Evolutionary conservation across 768 basidiomycete species (phyloP), one percentile per base, ranked within the genome.

Genomic region (Lentinula sp.): DNA sequence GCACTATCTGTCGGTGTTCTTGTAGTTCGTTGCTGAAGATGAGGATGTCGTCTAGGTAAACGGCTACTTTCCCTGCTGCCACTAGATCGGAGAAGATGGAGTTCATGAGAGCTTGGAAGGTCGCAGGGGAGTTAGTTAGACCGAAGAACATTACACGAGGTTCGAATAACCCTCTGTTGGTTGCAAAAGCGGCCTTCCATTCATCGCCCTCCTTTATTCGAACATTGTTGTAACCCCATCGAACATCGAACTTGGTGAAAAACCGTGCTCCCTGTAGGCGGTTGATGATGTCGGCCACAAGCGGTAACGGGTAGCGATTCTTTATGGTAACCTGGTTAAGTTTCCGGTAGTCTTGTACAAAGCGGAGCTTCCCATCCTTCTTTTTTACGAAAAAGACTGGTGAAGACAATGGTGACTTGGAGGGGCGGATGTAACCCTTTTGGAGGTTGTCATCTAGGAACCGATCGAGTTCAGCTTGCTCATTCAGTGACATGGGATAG

Each of bases 121-220:
- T 74, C 8, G 66, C 61, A 7, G 68, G 66, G 31, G 77, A 66
- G 52, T 79, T 76, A 46, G 65, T 67, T 5, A 74, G 55, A 0
- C 75, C 74, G 39, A 75, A 77, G 57, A 73, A 78, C 76, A 81
- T 80, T 4, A 81, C 76, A 1, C 68, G 61, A 3, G 69, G 74
- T 70, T 82, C 73, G 56, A 72, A 79, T 0, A 73, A 63, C 0
- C 78, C 78, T 31, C 64, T 62, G 11, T 73, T 69, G 0, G 71
- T 76, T 1, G 51, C 61, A 66, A 82, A 81, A 0, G 76, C 74
- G 0, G 74, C 77, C 63, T 81, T 81, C 73, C 72, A 75, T 63
- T 79, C 68, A 60, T 80, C 71, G 2, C 77, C 78, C 39, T 74
- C 67, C 15, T 70, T 70, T 18, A 81, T 74, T 1, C 74, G 66